phyloP scores from a whole-genome alignment of 139 green algal genomes.

The Chlorella ohadii region DNA sequence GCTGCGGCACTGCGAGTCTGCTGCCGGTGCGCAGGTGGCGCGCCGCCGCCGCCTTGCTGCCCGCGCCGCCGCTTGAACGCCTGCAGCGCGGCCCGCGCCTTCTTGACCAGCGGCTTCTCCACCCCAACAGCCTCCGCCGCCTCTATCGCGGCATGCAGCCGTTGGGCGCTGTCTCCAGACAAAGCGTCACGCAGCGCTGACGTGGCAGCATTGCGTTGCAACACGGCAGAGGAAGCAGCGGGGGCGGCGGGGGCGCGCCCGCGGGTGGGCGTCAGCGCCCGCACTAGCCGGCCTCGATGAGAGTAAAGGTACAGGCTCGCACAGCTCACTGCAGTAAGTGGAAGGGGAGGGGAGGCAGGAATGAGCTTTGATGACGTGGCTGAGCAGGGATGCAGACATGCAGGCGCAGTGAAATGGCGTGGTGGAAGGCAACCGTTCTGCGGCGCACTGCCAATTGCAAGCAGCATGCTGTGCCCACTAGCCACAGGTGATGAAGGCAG shows the following conservation, averaged over 20 bases:
- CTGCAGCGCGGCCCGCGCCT: constrained; percentile 12
- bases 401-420: too few relatives aligned
- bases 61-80: background rate
- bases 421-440: too few relatives aligned
- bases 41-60: background rate
- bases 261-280: background rate
- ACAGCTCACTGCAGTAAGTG: constrained; percentile 5
- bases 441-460: too few relatives aligned
- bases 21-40: background rate
- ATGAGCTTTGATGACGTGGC: too few relatives aligned
- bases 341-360: background rate
- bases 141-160: constrained; percentile 24
- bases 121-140: constrained; percentile 14
- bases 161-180: background rate
- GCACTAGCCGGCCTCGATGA: constrained; percentile 1
- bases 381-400: too few relatives aligned
- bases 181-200: constrained; percentile 7
- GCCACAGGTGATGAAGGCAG: too few relatives aligned
- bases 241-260: background rate
- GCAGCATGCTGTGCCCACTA: too few relatives aligned
- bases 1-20: background rate
- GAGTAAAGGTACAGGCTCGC: constrained; percentile 31
- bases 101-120: constrained; percentile 28
- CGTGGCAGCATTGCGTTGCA: constrained; percentile 6
- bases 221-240: background rate